phyloP scores from a whole-genome alignment of 768 basidiomycete genomes.

The Podaxis sp. region DNA sequence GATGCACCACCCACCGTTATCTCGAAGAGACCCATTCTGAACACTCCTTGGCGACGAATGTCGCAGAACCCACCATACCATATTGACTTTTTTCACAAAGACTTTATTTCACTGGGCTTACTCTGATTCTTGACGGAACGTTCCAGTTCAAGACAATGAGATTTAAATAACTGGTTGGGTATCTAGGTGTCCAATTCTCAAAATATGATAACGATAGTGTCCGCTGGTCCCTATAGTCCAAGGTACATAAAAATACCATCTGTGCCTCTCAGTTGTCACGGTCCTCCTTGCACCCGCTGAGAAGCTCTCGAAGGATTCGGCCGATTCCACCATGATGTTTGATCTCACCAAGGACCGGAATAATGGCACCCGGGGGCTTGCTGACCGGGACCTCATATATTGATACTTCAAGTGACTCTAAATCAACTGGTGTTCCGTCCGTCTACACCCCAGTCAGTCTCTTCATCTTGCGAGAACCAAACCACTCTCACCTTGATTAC shows the following conservation, averaged over 20 bases:
- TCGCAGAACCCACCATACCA: background rate
- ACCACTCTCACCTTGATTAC: slow-evolving; percentile 26
- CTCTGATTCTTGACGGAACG: background rate
- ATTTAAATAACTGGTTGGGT: background rate
- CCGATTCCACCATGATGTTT: background rate
- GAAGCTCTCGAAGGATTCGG: background rate
- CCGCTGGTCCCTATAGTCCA: too few species aligned
- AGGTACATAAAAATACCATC: too few species aligned
- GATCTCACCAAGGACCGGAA: background rate
- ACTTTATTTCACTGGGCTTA: background rate
- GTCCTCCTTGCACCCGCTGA: background rate
- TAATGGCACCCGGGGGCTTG: background rate
- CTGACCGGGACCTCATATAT: slow-evolving; percentile 10
- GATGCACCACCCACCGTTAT: too few species aligned
- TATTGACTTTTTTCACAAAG: background rate
- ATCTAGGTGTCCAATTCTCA: too few species aligned
- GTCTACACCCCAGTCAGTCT: background rate
- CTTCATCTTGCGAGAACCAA: background rate
- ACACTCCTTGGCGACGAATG: background rate
- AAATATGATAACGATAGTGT: too few species aligned
- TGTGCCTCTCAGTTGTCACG: too few species aligned
- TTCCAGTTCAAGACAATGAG: background rate
- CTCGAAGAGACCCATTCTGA: background rate
- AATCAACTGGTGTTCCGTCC: background rate
- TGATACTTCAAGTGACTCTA: background rate